Percentiles rank a stretch among this genome's conserved stretches.
Evolutionary conservation across 768 basidiomycete species (phyloP).

Genomic region (Hebeloma cylindrosporum): DNA sequence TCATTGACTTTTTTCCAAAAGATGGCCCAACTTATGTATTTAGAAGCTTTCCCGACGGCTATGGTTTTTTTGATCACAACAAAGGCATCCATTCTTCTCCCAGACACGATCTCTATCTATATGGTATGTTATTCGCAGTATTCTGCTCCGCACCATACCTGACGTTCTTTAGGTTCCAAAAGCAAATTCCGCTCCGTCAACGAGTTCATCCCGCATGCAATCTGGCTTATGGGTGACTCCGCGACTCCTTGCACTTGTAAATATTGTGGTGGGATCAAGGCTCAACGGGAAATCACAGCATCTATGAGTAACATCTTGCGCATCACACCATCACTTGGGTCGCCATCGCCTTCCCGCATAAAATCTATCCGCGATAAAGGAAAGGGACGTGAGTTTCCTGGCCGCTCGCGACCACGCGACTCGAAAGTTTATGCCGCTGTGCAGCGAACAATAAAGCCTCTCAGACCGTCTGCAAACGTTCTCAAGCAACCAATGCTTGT

Average conservation of each 20-base stretch:
- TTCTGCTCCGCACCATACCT: not conserved
- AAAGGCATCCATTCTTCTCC: conserved; percentile 53
- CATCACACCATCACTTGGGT: conserved; percentile 24
- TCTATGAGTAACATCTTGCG: conserved; percentile 40
- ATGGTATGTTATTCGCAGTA: conserved; percentile 42
- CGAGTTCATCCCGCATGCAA: conserved; percentile 82
- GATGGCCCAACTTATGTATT: conserved; percentile 60
- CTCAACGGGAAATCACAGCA: conserved; percentile 69
- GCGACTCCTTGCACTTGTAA: conserved; percentile 67
- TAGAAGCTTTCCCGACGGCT: conserved; percentile 62
- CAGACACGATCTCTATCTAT: conserved; percentile 77
- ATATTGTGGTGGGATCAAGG: conserved; percentile 68
- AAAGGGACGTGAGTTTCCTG: conserved; percentile 20
- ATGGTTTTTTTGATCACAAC: conserved; percentile 73
- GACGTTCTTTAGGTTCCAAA: conserved; percentile 20
- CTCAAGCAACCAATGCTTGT: conserved; percentile 49
- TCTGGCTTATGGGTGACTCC: conserved; percentile 69
- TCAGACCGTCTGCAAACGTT: conserved; percentile 34
- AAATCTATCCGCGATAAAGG: conserved; percentile 25
- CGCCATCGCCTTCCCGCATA: conserved; percentile 20
- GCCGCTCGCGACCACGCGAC: conserved; percentile 24
- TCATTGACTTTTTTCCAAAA: conserved; percentile 23
- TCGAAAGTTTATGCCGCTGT: conserved; percentile 41
- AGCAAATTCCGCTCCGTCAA: conserved; percentile 74
- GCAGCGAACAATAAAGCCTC: conserved; percentile 31